Base-by-base conservation (phyloP, 2,329 filamentous ascomycete genomes). In the Diaporthe australafricana region DNA sequence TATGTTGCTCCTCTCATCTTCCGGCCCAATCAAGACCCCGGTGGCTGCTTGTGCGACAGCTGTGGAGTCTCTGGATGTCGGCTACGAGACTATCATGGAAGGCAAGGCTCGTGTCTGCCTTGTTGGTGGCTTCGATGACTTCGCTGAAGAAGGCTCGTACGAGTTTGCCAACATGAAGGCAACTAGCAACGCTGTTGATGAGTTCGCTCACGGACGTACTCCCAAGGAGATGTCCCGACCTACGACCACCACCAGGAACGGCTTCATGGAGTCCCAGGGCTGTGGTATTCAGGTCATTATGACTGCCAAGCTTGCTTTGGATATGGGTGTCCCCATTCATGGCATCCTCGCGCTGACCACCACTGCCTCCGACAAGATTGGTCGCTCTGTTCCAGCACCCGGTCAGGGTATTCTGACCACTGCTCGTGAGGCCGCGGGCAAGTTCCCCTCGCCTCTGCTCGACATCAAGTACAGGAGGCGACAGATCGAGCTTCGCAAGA, bases 161-260 rank as follows among this genome's bases (percentile, higher is more conserved):
- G 96, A 99, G 84, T 99, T 99, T 82, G 96, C 96, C 87, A 99
- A 99, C 88, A 99, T 99, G 96, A 97, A 98, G 85, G 96, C 96
- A 72, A 99, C 96, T 70, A 98, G 95, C 89, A 99, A 98, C 80
- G 95, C 96, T 32, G 93, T 98, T 74, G 95, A 98, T 77, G 97
- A 99, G 83, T 94, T 99, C 77, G 94, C 92, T 12, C 96, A 98
- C 79, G 96, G 96, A 60, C 94, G 96, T 76, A 98, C 96, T 63
- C 96, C 96, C 16, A 91, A 92, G 83, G 96, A 99, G 84, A 99
- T 99, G 96, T 99, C 97, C 40, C 93, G 96, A 74, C 96, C 96
- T 5, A 97, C 95, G 6, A 99, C 96, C 55, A 99, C 96, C 3
- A 99, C 96, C 74, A 90, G 96, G 84, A 96, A 95, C 78, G 96